These are phyloP conservation scores for Otatea glauca DNA, from an alignment of 176 grass and related monocot genomes.

Conservation along the genomic window DNA sequence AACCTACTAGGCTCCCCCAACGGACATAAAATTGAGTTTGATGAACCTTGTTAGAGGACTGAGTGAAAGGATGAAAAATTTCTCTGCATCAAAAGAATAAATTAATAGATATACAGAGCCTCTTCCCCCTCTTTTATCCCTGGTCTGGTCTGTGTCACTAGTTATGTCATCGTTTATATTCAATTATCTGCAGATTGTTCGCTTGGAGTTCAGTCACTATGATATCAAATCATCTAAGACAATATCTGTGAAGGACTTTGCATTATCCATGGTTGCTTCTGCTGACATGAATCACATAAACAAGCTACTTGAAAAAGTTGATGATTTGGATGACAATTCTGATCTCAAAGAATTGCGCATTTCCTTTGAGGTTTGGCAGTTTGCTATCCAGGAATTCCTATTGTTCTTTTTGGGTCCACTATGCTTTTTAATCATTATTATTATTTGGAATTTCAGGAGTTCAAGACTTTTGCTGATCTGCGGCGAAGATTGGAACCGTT, in stretches of 20 bases:
- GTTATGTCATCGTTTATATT: neutral
- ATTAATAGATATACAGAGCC: neutral
- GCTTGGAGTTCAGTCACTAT: constrained; percentile 92
- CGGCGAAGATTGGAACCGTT: constrained; percentile 81
- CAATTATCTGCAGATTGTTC: constrained; percentile 68
- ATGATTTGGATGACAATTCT: constrained; percentile 65
- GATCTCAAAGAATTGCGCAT: constrained; percentile 67
- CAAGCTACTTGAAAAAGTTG: constrained; percentile 81
- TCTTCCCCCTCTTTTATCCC: neutral
- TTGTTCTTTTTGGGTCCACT: neutral
- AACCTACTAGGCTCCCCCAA: neutral
- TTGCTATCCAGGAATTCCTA: neutral
- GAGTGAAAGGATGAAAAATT: neutral
- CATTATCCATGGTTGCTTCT: constrained; percentile 96
- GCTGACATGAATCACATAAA: constrained; percentile 90
- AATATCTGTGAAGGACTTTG: constrained; percentile 92
- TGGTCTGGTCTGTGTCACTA: constrained; percentile 1
- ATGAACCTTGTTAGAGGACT: neutral
- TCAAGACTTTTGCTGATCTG: constrained; percentile 86
- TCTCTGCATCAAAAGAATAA: neutral
- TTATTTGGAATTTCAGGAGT: constrained; percentile 64
- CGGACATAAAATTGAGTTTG: constrained; percentile 2
- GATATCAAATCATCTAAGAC: constrained; percentile 75
- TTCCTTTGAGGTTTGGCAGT: constrained; percentile 78
- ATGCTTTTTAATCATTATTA: constrained; percentile 19